Percentiles rank a stretch among this genome's conserved stretches.
phyloP scores from a whole-genome alignment of 2,329 filamentous ascomycete genomes.

The Zymoseptoria pseudotritici region DNA sequence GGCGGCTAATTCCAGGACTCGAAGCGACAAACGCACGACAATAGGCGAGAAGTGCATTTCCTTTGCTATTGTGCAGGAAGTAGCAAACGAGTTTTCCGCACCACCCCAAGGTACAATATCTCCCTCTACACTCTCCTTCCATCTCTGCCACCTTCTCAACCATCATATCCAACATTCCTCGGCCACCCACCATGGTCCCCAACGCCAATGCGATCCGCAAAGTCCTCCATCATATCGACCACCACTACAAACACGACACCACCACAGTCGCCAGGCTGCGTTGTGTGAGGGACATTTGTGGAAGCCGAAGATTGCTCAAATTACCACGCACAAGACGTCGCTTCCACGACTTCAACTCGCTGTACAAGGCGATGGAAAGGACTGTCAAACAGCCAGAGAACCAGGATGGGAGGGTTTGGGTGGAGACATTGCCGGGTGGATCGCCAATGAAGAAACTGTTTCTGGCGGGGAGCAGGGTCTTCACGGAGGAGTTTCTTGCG shows the following conservation, averaged over 20 bases:
- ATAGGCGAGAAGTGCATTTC: not conserved
- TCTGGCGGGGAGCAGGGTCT: not conserved
- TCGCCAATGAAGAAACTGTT: not conserved
- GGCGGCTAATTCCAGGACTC: not conserved
- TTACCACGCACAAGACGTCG: not conserved
- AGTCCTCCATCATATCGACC: not conserved
- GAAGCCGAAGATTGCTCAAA: not conserved
- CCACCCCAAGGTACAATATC: not conserved
- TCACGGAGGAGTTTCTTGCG: not conserved
- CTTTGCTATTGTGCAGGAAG: not conserved
- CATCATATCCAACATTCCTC: not conserved
- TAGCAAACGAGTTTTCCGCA: not conserved
- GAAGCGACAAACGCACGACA: not conserved
- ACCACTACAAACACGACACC: not conserved
- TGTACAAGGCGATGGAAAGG: not conserved
- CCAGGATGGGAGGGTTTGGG: not conserved
- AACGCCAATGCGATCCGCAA: not conserved
- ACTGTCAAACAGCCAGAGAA: not conserved
- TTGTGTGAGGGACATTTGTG: not conserved
- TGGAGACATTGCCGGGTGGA: not conserved
- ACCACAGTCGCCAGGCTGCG: not conserved
- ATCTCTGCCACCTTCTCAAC: not conserved
- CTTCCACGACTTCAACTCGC: not conserved
- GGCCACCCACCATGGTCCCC: not conserved
- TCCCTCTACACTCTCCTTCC: not conserved